A percentile compares a stretch with the other conserved stretches of the same genome.
phyloP scores from a whole-genome alignment of 2,329 filamentous ascomycete species.

The Fusarium praegraminearum region DNA sequence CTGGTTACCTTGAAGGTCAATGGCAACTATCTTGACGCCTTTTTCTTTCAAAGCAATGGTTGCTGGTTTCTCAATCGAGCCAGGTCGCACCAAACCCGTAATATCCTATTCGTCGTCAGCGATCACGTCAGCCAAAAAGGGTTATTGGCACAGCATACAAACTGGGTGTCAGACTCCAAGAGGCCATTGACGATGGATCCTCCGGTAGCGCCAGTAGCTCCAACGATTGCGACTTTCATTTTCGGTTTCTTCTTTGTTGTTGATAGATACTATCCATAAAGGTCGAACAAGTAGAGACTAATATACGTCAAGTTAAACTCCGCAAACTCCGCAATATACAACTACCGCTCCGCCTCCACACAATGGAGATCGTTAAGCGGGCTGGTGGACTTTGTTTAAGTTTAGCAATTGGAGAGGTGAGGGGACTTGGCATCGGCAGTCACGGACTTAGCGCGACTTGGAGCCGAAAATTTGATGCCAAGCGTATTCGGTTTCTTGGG shows the following conservation, averaged over 20 bases:
- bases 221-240: constrained; percentile 51
- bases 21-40: constrained; percentile 58
- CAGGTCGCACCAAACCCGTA: constrained; percentile 59
- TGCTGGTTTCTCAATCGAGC: constrained; percentile 61
- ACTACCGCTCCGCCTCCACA: neutral
- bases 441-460: neutral
- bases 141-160: constrained; percentile 34
- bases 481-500: neutral
- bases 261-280: neutral
- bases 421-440: neutral
- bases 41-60: constrained; percentile 54
- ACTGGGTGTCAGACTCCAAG: constrained; percentile 47
- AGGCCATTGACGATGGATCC: constrained; percentile 55
- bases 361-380: neutral
- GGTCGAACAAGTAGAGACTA: neutral
- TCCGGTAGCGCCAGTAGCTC: constrained; percentile 59
- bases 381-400: neutral
- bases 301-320: constrained; percentile 1
- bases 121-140: neutral
- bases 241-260: neutral
- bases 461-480: neutral
- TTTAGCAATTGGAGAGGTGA: neutral
- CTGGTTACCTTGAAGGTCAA: constrained; percentile 57
- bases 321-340: neutral
- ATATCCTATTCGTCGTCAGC: constrained; percentile 53